Base-by-base conservation (phyloP, 2,329 filamentous ascomycete genomes). In the Epicoccum nigrum region DNA sequence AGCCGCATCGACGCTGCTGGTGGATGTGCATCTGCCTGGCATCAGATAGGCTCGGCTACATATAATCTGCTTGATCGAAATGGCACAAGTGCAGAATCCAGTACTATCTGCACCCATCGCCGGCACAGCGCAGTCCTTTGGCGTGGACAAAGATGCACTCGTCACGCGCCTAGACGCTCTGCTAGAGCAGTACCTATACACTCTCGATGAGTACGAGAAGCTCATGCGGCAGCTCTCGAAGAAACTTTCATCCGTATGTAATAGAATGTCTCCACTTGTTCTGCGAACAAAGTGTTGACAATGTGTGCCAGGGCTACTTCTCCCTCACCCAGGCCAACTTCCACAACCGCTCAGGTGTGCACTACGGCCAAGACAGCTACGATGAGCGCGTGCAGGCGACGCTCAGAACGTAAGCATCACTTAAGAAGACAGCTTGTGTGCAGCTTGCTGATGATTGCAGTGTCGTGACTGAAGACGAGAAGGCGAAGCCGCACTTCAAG, bases 261-360 rank as follows among this genome's bases (percentile, higher is more conserved):
- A 6, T 16, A 2, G 6, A 19, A 2, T 13, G n/a, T n/a, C n/a
- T n/a, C n/a, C 20, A 9, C 15, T n/a, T 7, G 2, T n/a, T 11
- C 3, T 19, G 6, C 20, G 13, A 25, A 13, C 1, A 7, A 7
- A 2, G 7, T 20, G 7, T 35, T 33, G 21, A 32, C 19, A n/a
- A 13, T 21, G 2, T 2, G 1, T 4, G 1, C 3, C 13, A 78
- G 75, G 78, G 76, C 6, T 79, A 72, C 55, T 64, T 81, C 23
- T 73, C 76, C 58, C 78, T 92, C 32, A 86, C 89, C n/a, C 83
- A 88, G 50, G 89, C 89, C 55, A 91, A 92, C 74, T 92, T 90
- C 72, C 77, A 83, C 21, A 84, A 83, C n/a, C 79, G 84, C 65
- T 77, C 83, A 11, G 82, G 86, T 25, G 70, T 84, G 55, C 79